Conservation (phyloP, 2,329 filamentous ascomycete genomes). For the Penicillium hesseltinei region DNA sequence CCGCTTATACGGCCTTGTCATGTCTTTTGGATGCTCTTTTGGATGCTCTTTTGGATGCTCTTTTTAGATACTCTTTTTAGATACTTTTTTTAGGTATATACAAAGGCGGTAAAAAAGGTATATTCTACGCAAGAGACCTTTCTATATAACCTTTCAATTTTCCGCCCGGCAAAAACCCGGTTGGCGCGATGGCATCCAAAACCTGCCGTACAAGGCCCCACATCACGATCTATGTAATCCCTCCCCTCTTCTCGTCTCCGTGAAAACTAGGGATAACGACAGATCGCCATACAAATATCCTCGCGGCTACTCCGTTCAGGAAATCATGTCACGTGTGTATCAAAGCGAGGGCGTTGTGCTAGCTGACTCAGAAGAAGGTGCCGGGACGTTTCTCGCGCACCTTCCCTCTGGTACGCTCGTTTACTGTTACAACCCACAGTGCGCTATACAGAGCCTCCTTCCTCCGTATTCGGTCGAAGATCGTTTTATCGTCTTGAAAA, state of each 20-base stretch:
- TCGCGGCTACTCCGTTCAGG: background rate
- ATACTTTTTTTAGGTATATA: no score
- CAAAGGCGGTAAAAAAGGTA: no score
- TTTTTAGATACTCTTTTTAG: no score
- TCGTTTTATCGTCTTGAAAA: background rate
- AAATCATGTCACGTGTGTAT: background rate
- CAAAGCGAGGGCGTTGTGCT: background rate
- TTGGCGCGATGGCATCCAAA: no score
- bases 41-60: no score
- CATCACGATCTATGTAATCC: background rate
- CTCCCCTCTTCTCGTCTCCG: background rate
- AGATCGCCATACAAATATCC: background rate
- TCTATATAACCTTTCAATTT: no score
- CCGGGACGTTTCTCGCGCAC: background rate
- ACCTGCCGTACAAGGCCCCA: background rate
- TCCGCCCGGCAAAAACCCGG: no score
- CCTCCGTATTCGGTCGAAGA: background rate
- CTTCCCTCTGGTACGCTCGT: background rate
- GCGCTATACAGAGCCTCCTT: background rate
- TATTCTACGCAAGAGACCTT: no score
- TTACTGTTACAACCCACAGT: background rate
- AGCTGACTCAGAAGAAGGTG: background rate
- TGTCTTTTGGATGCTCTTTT: no score
- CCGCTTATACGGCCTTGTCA: no score
- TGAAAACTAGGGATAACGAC: background rate